Percentiles rank a stretch among this genome's conserved stretches.
These are phyloP conservation scores for Neurospora terricola DNA, from an alignment of 495 filamentous ascomycete species.

Conservation along the genomic window DNA sequence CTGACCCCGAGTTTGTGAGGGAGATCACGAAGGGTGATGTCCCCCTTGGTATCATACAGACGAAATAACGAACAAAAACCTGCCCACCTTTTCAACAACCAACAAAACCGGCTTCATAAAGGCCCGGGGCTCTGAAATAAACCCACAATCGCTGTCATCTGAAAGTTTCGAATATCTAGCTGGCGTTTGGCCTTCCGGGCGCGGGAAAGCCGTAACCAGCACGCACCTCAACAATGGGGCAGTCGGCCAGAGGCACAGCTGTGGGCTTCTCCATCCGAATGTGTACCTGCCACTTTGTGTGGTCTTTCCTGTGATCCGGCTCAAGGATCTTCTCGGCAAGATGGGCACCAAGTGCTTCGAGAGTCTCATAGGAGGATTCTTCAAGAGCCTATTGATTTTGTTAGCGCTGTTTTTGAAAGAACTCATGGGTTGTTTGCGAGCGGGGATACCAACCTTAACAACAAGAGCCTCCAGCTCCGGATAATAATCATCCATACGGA, in stretches of 20 bases:
- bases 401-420: constrained; percentile 6
- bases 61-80: neutral
- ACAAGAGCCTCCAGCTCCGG: constrained; percentile 37
- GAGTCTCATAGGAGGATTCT: constrained; percentile 49
- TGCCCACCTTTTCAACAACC: neutral
- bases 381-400: constrained; percentile 36
- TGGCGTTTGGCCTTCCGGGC: neutral
- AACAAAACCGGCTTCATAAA: neutral
- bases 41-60: constrained; percentile 35
- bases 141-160: neutral
- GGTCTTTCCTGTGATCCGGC: neutral
- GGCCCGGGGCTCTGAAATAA: neutral
- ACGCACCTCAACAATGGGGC: constrained; percentile 42
- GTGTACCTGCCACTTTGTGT: constrained; percentile 33
- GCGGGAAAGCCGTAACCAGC: constrained; percentile 9
- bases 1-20: constrained; percentile 56
- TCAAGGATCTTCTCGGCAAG: constrained; percentile 31
- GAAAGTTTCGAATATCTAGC: neutral
- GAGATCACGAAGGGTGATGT: constrained; percentile 69
- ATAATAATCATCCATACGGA: constrained; percentile 31
- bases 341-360: constrained; percentile 47
- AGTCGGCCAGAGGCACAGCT: constrained; percentile 48
- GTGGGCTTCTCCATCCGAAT: constrained; percentile 49
- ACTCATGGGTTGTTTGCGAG: neutral
- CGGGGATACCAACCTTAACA: constrained; percentile 27